Evolutionary conservation across 2,329 filamentous ascomycete species (phyloP).

Genomic region (Fusarium dimerum): DNA sequence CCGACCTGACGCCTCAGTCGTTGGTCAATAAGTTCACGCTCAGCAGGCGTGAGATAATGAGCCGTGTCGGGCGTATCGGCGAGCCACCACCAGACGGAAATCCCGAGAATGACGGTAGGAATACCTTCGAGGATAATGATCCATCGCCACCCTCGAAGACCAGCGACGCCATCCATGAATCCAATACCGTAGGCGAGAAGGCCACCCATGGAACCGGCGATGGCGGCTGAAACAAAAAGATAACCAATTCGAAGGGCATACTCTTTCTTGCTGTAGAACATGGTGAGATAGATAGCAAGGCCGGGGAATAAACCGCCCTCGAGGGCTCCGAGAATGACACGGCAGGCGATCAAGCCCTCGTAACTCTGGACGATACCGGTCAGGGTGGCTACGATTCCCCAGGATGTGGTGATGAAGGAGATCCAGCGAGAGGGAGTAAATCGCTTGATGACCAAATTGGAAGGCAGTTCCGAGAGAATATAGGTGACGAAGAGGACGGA

Average conservation of each 20-base stretch:
- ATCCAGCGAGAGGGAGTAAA: conserved; percentile 37
- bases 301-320: conserved; percentile 50
- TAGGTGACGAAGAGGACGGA: conserved; percentile 39
- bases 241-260: conserved; percentile 28
- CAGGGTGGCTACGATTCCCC: conserved; percentile 48
- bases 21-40: conserved; percentile 41
- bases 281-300: conserved; percentile 29
- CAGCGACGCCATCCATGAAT: conserved; percentile 31
- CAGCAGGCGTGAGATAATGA: conserved; percentile 55
- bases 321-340: conserved; percentile 46
- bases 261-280: conserved; percentile 30
- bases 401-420: conserved; percentile 30
- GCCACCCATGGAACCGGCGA: conserved; percentile 27
- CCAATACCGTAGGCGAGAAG: conserved; percentile 35
- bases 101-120: conserved; percentile 36
- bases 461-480: conserved; percentile 44
- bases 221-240: conserved; percentile 27
- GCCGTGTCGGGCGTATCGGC: conserved; percentile 46
- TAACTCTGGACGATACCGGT: conserved; percentile 45
- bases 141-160: conserved; percentile 50
- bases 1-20: conserved; percentile 33
- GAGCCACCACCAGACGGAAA: conserved; percentile 30
- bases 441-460: conserved; percentile 41
- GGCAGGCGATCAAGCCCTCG: conserved; percentile 38
- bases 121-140: conserved; percentile 56